Evolutionary conservation across 1,284 basidiomycete species (phyloP).

Genomic region (Malassezia vespertilionis): DNA sequence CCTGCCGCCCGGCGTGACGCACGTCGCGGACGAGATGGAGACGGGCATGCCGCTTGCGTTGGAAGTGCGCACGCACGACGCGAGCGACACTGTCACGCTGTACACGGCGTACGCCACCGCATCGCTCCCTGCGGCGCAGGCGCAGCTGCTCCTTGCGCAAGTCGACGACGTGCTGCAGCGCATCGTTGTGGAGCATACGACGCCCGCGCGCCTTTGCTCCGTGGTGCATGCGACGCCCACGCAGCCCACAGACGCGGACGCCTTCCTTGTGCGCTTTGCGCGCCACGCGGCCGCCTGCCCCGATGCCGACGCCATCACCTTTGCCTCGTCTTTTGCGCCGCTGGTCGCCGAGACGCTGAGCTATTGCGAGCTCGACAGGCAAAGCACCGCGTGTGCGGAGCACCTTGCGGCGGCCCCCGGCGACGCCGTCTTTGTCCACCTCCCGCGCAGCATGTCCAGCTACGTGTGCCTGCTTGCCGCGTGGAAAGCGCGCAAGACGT

Average conservation of each 20-base stretch:
- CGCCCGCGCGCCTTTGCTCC: constrained; percentile 1
- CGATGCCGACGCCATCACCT: constrained; percentile 25
- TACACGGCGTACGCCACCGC: constrained; percentile 23
- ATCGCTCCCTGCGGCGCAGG: constrained; percentile 22
- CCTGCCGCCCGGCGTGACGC: constrained; percentile 7
- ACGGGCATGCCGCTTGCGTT: constrained; percentile 33
- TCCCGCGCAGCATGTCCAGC: constrained; percentile 27
- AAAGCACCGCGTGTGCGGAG: constrained; percentile 23
- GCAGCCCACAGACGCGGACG: constrained; percentile 10
- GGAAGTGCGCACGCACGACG: constrained; percentile 22
- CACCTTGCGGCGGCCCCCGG: constrained; percentile 15
- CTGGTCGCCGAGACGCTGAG: constrained; percentile 15
- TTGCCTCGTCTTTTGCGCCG: constrained; percentile 19
- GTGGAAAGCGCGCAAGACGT: constrained; percentile 40
- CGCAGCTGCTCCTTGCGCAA: constrained; percentile 24
- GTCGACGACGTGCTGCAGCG: constrained; percentile 16
- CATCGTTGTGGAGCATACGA: constrained; percentile 2
- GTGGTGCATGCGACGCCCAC: constrained; percentile 9
- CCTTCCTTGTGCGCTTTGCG: constrained; percentile 25
- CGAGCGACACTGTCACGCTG: constrained; percentile 17
- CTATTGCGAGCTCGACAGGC: constrained; percentile 29
- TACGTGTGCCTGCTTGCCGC: constrained; percentile 33
- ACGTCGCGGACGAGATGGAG: constrained; percentile 22
- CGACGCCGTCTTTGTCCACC: constrained; percentile 27
- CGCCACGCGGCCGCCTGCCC: constrained; percentile 18